Conservation (phyloP, 73 alveolate species). For the Tetrahymena elliotti region DNA sequence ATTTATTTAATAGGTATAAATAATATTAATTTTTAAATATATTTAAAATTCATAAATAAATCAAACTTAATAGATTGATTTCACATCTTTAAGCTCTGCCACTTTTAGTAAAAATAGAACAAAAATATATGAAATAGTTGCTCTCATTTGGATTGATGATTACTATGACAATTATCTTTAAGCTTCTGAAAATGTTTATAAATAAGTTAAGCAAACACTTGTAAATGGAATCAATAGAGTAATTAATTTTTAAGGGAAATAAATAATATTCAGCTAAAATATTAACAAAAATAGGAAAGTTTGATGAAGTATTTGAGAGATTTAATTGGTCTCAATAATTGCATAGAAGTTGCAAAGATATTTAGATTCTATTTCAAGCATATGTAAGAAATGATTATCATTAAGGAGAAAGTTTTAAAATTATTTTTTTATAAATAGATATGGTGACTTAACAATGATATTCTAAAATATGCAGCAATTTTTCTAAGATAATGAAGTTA, state of each 20-base stretch:
- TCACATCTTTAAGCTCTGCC: not conserved
- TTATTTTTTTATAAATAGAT: not conserved
- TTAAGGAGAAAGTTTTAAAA: not conserved
- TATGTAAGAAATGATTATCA: not conserved
- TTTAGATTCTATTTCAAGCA: not conserved
- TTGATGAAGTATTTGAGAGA: not conserved
- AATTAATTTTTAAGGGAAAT: not conserved
- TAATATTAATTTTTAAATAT: not conserved
- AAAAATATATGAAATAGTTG: not conserved
- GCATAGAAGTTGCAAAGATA: not conserved
- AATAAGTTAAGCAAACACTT: not conserved
- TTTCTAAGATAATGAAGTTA: not conserved
- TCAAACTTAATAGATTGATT: not conserved
- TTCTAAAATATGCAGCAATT: not conserved
- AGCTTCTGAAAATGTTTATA: not conserved
- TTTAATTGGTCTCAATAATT: not conserved
- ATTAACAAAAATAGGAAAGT: not conserved
- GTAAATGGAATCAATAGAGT: not conserved
- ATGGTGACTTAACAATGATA: not conserved
- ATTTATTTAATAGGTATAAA: not conserved
- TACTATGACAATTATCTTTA: not conserved
- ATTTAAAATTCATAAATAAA: not conserved
- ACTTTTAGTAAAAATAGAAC: not conserved
- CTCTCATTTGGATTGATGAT: not conserved
- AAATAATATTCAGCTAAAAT: not conserved